Evolutionary conservation across 2,329 filamentous ascomycete genomes (phyloP).

Genomic region (Aspergillus nomiae): DNA sequence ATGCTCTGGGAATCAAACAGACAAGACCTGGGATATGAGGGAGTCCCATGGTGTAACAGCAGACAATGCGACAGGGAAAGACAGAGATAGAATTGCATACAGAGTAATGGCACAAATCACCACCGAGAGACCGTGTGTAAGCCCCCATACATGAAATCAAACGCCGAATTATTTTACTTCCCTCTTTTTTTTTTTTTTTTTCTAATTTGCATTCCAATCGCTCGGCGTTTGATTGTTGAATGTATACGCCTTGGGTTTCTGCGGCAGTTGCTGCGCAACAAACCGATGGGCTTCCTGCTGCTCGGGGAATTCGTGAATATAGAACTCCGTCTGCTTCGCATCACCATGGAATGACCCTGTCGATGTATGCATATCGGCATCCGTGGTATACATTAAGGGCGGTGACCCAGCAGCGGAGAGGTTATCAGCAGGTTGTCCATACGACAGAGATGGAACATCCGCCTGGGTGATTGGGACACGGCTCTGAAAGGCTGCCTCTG

Average conservation of each 20-base stretch:
- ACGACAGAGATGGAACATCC: conserved; percentile 42
- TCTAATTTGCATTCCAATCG: conserved; percentile 21
- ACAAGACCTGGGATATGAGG: conserved; percentile 13
- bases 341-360: conserved; percentile 28
- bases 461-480: conserved; percentile 36
- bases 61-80: conserved; percentile 12
- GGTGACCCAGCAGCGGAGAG: conserved; percentile 34
- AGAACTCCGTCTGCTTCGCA: conserved; percentile 42
- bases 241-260: conserved; percentile 46
- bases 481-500: conserved; percentile 39
- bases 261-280: conserved; percentile 44
- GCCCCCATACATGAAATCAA: neutral
- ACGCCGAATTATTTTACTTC: neutral
- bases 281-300: conserved; percentile 47
- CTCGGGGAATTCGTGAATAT: conserved; percentile 48
- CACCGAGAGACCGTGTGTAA: neutral
- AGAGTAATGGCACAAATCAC: conserved; percentile 2
- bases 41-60: conserved; percentile 11
- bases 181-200: neutral
- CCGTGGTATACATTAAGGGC: conserved; percentile 35
- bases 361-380: conserved; percentile 29
- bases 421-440: conserved; percentile 34
- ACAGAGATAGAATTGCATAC: conserved; percentile 8
- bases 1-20: conserved; percentile 18
- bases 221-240: conserved; percentile 47